Percentiles rank a stretch among this genome's conserved stretches.
phyloP scores from a whole-genome alignment of 305 asterid genomes.

The Solanum aculeatissimum region DNA sequence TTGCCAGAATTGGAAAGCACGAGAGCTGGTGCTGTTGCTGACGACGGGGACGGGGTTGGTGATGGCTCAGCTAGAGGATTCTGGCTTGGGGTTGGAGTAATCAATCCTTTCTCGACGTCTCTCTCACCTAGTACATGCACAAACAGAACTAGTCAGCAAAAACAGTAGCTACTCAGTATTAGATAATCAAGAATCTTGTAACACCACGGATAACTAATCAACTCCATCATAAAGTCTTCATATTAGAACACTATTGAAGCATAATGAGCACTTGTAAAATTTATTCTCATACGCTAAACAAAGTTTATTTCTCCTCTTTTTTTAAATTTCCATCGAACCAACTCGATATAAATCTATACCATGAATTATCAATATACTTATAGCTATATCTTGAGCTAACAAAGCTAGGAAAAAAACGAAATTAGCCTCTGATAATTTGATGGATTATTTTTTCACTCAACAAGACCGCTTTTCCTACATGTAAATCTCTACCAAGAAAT shows the following conservation, averaged over 20 bases:
- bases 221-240: not conserved
- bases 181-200: not conserved
- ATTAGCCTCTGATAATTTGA: not conserved
- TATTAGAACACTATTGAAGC: not conserved
- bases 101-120: constrained; percentile 39
- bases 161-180: not conserved
- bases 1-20: constrained; percentile 70
- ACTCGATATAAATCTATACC: not conserved
- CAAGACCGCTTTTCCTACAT: not conserved
- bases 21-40: constrained; percentile 75
- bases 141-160: not conserved
- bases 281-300: not conserved
- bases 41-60: constrained; percentile 71
- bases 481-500: not conserved
- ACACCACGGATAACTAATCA: not conserved
- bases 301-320: not conserved
- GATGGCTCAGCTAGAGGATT: constrained; percentile 46
- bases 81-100: constrained; percentile 24
- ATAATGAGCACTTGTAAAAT: not conserved
- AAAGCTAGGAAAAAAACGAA: not conserved
- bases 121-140: constrained; percentile 19
- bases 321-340: not conserved
- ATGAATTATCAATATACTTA: not conserved
- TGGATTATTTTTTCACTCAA: too few species aligned
- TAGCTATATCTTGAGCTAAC: not conserved